A percentile compares a stretch with the other conserved stretches of the same genome.
Conservation (phyloP, 768 basidiomycete genomes). For the Auricularia sp. region DNA sequence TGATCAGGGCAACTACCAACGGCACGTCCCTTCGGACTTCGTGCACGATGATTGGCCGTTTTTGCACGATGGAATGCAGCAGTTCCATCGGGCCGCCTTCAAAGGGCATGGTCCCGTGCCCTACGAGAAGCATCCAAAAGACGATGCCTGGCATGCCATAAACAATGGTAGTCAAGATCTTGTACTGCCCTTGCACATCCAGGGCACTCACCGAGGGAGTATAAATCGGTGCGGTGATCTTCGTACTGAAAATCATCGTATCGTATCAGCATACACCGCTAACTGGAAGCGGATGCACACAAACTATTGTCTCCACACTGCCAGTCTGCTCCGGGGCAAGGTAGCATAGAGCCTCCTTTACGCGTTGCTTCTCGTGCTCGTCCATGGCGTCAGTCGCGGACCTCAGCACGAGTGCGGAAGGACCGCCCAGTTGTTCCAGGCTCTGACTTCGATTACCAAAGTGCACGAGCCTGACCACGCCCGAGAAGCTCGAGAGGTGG, state of each 20-base stretch:
- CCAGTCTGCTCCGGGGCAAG: constrained; percentile 71
- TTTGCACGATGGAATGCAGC: constrained; percentile 60
- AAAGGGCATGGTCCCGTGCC: constrained; percentile 50
- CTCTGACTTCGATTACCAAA: constrained; percentile 68
- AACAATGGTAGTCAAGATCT: not conserved
- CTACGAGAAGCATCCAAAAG: constrained; percentile 68
- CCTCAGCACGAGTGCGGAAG: constrained; percentile 55
- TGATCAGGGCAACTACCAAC: constrained; percentile 39
- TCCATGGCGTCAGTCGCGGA: constrained; percentile 34
- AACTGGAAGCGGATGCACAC: not conserved
- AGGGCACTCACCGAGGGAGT: constrained; percentile 48
- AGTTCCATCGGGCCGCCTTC: constrained; percentile 54
- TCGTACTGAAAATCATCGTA: constrained; percentile 30
- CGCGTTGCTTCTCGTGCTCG: constrained; percentile 54
- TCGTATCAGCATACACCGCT: too few species aligned
- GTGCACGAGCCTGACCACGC: constrained; percentile 59
- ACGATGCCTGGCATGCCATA: not conserved
- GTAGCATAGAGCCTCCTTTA: constrained; percentile 67
- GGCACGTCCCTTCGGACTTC: constrained; percentile 66
- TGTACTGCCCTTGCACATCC: not conserved
- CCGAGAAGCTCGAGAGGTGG: constrained; percentile 51
- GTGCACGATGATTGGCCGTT: constrained; percentile 63
- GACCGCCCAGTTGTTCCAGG: constrained; percentile 60
- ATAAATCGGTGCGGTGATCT: constrained; percentile 65
- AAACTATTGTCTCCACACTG: constrained; percentile 46